Evolutionary conservation across 1,284 basidiomycete species (phyloP).

Genomic region (Cryptococcus deneoformans): DNA sequence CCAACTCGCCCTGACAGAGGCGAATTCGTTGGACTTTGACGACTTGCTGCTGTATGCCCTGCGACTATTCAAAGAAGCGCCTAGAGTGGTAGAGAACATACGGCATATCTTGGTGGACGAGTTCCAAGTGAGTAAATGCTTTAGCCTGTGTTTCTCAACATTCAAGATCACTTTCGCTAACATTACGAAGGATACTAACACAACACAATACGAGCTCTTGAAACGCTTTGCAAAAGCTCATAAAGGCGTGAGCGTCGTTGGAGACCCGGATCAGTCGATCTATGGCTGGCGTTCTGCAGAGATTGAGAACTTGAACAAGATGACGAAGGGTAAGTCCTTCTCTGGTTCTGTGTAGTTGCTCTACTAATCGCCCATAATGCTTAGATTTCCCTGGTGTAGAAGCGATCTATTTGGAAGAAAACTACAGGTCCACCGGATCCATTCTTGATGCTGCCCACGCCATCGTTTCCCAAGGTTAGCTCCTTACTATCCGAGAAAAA

Average conservation of each 20-base stretch:
- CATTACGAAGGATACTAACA: slow-evolving; percentile 73
- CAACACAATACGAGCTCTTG: slow-evolving; percentile 82
- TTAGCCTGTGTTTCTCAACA: no score
- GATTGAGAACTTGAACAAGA: slow-evolving; percentile 70
- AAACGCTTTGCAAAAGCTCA: slow-evolving; percentile 60
- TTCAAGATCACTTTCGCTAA: background rate
- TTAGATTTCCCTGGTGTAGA: slow-evolving; percentile 64
- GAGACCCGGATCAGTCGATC: slow-evolving; percentile 91
- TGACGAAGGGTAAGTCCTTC: slow-evolving; percentile 59
- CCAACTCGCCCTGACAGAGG: slow-evolving; percentile 59
- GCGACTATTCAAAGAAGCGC: slow-evolving; percentile 62
- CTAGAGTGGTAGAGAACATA: slow-evolving; percentile 61
- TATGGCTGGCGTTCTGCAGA: slow-evolving; percentile 90
- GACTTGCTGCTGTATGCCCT: slow-evolving; percentile 77
- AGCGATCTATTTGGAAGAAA: slow-evolving; percentile 78
- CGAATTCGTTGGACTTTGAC: slow-evolving; percentile 84
- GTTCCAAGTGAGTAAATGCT: slow-evolving; percentile 58
- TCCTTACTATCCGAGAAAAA: background rate
- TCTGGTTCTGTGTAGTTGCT: background rate
- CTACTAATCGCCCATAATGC: background rate
- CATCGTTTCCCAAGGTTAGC: slow-evolving; percentile 73
- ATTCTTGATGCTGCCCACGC: slow-evolving; percentile 74
- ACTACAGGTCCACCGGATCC: slow-evolving; percentile 78
- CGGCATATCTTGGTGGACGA: slow-evolving; percentile 84
- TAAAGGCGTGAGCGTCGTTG: slow-evolving; percentile 74